phyloP scores from a whole-genome alignment of 352 stramenopile species.

The Blastocystis sp. region DNA sequence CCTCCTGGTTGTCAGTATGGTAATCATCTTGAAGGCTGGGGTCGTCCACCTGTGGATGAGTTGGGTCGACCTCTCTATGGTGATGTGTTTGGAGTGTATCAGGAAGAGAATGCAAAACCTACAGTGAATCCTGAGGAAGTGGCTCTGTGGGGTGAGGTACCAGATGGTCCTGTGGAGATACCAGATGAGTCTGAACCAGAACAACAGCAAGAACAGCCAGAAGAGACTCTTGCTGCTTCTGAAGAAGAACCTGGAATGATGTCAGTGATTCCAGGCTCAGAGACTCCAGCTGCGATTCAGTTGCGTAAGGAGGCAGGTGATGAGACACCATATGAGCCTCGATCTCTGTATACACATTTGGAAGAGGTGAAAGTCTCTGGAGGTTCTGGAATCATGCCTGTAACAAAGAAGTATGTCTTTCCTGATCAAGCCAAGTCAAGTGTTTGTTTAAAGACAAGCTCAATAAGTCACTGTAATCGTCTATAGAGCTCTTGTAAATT shows the following conservation, averaged over 20 bases:
- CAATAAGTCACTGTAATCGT: too few relatives aligned
- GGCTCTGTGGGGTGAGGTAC: conserved; percentile 18
- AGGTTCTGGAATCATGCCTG: conserved; percentile 4
- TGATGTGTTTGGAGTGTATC: conserved; percentile 78
- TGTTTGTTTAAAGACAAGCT: background rate
- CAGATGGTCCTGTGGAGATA: background rate
- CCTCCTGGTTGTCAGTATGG: conserved; percentile 83
- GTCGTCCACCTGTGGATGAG: conserved; percentile 90
- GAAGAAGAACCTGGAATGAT: background rate
- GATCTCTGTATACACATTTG: conserved; percentile 46
- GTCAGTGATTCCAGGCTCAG: conserved; percentile 2
- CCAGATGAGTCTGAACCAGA: background rate
- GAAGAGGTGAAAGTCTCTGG: conserved; percentile 52
- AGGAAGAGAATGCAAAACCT: conserved; percentile 1
- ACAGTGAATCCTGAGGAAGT: conserved; percentile 4
- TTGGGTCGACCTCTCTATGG: conserved; percentile 88
- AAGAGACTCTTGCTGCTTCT: background rate
- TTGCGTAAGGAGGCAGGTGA: conserved; percentile 51
- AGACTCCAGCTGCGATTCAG: background rate
- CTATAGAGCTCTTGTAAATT: too few relatives aligned
- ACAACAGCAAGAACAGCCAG: background rate
- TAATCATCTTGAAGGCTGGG: conserved; percentile 90
- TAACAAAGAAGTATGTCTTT: conserved; percentile 56
- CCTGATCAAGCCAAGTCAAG: background rate
- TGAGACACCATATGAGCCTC: conserved; percentile 37